Base-by-base conservation (phyloP, 192 early-diverging fungal genomes). In the Backusella liffmaniae region DNA sequence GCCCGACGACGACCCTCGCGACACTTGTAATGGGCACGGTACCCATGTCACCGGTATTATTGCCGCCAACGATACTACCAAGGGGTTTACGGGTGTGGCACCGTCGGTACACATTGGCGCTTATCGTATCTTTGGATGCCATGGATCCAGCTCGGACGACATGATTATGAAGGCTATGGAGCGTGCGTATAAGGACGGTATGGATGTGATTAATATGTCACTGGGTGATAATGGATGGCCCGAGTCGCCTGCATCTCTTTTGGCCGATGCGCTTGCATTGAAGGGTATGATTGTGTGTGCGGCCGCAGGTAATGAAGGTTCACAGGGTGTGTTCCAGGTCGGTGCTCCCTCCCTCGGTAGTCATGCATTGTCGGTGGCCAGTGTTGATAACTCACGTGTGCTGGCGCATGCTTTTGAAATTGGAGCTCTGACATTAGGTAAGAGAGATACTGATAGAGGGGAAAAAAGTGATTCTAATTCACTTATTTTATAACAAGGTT, bases 251-350 rank as follows among this genome's bases (percentile, higher is more conserved):
- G 59, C 81, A 3, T 76, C 90, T 3, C 71, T 84, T 0, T 73
- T 89, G 9, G 86, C 82, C 23, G 71, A 88, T 65, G 77, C 65
- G 1, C 36, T 93, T 4, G 76, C 82, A 12, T 66, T 78, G 5
- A 32, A 77, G 9, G 92, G 92, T n/a, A 78, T 89, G 35, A 74
- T 91, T 39, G 87, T 95, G 6, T 83, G 89, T 59, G 84, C 90
- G 16, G 86, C 94, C 9, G 83, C 84, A 32, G 96, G 96, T 7
- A 97, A 97, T 85, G 86, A 90, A 36, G 95, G 95, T 30, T 36
- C 70, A 15, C 74, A 77, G 30, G 92, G 92, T 1, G 36, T 92
- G 0, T 88, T 82, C 67, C 86, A 87, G 35, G 82, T 84, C 0
- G 76, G 83, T 16, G 74, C 85, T 1, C 90, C 90, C 1, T 84